Evolutionary conservation across 176 grass and related monocot genomes (phyloP), one percentile per base, ranked within the genome.

Genomic region (Lolium multiflorum): DNA sequence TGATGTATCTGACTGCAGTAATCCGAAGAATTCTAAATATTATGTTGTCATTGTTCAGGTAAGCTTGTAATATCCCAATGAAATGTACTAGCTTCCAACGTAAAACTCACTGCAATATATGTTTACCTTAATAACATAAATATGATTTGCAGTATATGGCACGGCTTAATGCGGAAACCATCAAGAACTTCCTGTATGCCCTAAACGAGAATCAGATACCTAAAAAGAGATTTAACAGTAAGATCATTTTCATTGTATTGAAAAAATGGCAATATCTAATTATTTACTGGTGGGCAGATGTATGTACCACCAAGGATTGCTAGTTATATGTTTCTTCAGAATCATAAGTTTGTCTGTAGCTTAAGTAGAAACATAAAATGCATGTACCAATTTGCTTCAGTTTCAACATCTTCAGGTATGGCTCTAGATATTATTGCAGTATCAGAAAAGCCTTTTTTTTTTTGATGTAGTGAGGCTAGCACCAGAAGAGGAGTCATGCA

Each of bases 11-110:
- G 94, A 92, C 71, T 99, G 97, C 64, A 96, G 89, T 54, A 86
- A 99, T 83, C 97, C 74, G 14, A 99, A 96, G 35, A 94, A 99
- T 90, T 99, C 94, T 68, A 99, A 99, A 85, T 99, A 99, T 83
- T 99, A 99, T 86, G 89, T 96, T 12, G 72, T 99, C 79, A 89
- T 99, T 64, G 83, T 99, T 90, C 97, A 96, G 94, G 97, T 96
- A 88, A 83, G 44, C 85, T 76, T 80, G 47, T 78, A 85, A 74
- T 25, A 86, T 61, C 47, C 54, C 22, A 61, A 28, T 47, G 25
- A 12, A 61, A 17, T 47, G 44, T 47, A 52, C 62, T 76, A 79
- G 79, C 15, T 22, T 81, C 66, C 54, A 20, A 69, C 60, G 50
- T 17, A 8, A 71, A 52, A 75, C 72, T 82, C 20, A 25, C 11